These are phyloP conservation scores for Alternaria panax DNA, from an alignment of 2,329 filamentous ascomycete species.

Conservation along the genomic window DNA sequence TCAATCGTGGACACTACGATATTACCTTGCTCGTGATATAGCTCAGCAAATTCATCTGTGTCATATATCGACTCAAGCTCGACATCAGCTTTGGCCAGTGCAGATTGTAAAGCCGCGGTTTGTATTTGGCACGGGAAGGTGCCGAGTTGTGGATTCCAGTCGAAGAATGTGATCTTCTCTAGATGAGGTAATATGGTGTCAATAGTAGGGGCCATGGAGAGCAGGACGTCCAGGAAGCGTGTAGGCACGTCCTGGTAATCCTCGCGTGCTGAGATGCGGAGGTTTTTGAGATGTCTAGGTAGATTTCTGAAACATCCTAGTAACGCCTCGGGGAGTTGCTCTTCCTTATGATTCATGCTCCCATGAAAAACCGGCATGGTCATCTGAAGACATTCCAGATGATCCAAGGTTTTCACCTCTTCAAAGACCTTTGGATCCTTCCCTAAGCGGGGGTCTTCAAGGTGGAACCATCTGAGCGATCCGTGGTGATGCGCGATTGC, in stretches of 20 bases:
- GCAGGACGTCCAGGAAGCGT: neutral
- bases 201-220: neutral
- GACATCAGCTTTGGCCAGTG: neutral
- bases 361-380: neutral
- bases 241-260: neutral
- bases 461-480: slow-evolving; percentile 2
- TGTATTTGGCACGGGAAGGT: slow-evolving; percentile 9
- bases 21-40: neutral
- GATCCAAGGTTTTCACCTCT: neutral
- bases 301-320: slow-evolving; percentile 1
- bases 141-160: slow-evolving; percentile 8
- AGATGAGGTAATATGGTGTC: neutral
- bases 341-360: too few species aligned
- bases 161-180: neutral
- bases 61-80: neutral
- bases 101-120: neutral
- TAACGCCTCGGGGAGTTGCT: neutral
- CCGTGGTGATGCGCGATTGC: neutral
- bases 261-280: neutral
- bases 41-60: neutral
- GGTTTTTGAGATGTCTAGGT: neutral
- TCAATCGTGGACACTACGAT: neutral
- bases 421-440: neutral
- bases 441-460: neutral
- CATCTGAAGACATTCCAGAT: neutral